Percentiles rank a stretch among this genome's conserved stretches.
Evolutionary conservation across 2,329 filamentous ascomycete species (phyloP).

Genomic region (Colletotrichum lupini): DNA sequence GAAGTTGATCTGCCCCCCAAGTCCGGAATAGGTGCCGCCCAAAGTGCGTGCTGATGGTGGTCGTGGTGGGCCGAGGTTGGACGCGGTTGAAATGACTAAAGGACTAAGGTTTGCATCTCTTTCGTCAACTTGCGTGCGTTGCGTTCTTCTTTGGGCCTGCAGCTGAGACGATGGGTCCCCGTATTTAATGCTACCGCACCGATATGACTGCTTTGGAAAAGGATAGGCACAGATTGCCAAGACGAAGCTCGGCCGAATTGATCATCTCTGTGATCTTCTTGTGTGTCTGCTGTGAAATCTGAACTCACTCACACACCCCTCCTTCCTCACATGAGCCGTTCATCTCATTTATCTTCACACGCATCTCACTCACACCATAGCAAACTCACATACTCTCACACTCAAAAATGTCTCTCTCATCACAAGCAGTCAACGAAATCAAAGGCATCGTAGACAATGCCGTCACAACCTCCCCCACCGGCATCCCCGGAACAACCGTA

Average conservation of each 20-base stretch:
- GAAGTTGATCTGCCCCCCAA: neutral
- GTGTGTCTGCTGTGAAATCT: neutral
- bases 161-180: neutral
- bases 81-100: neutral
- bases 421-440: constrained; percentile 24
- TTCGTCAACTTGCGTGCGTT: neutral
- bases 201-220: neutral
- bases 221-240: neutral
- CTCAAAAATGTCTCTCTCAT: constrained; percentile 16
- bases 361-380: neutral
- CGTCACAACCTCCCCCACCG: constrained; percentile 47
- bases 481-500: constrained; percentile 57
- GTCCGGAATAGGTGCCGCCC: neutral
- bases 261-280: neutral
- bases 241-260: neutral
- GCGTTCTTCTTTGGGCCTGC: neutral
- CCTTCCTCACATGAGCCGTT: neutral
- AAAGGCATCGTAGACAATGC: constrained; percentile 48
- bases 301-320: neutral
- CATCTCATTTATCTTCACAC: neutral
- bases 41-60: neutral
- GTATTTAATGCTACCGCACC: neutral
- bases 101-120: neutral
- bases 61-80: neutral
- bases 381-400: too few relatives aligned